phyloP scores from a whole-genome alignment of 371 early-diverging fungal genomes.

The Haplosporangium sp. region DNA sequence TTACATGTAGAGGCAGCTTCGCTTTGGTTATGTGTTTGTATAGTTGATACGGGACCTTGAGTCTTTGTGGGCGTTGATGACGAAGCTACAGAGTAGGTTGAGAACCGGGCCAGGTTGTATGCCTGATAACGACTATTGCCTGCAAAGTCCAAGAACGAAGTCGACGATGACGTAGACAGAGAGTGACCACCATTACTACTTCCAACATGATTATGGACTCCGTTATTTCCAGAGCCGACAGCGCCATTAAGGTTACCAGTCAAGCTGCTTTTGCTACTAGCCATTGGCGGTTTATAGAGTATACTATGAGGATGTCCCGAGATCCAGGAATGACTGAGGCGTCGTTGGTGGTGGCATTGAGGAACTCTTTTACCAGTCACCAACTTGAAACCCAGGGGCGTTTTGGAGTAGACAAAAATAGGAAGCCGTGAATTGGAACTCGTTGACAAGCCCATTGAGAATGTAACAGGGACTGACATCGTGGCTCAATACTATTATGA shows the following conservation, averaged over 20 bases:
- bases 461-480: conserved; percentile 14
- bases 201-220: not conserved
- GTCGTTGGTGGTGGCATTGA: conserved; percentile 11
- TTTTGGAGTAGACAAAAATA: conserved; percentile 12
- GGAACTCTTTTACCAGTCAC: conserved; percentile 25
- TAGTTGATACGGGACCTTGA: not conserved
- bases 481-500: not conserved
- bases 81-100: conserved; percentile 32
- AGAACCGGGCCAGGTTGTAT: conserved; percentile 45
- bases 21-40: not conserved
- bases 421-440: conserved; percentile 19
- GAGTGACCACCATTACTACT: conserved; percentile 1
- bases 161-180: conserved; percentile 12
- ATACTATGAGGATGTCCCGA: conserved; percentile 52
- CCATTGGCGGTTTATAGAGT: conserved; percentile 24
- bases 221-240: conserved; percentile 10
- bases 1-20: not conserved
- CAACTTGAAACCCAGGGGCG: conserved; percentile 7
- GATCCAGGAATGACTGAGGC: conserved; percentile 47
- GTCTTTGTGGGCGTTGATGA: conserved; percentile 14
- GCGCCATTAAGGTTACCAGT: not conserved
- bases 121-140: conserved; percentile 53
- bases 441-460: conserved; percentile 18
- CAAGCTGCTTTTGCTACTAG: conserved; percentile 9
- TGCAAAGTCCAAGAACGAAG: conserved; percentile 44